Conservation (phyloP, 805 yeast species). For the Cyberlindnera xishuangbannaensis region DNA sequence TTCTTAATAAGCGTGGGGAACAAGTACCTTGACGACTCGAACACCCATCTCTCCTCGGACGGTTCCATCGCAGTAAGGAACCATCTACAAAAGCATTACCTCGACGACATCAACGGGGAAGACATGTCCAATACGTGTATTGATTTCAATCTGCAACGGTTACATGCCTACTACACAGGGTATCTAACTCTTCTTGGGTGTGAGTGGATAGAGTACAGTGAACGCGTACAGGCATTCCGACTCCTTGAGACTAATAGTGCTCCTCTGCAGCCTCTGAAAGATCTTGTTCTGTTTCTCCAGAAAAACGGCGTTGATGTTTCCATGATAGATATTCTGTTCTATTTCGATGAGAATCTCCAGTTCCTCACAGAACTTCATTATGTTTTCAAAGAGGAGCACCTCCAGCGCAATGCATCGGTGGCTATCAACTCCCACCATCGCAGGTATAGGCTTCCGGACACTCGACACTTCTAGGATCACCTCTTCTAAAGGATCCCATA, state of each 20-base stretch:
- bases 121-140: neutral
- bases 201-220: constrained; percentile 2
- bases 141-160: constrained; percentile 1
- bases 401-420: constrained; percentile 2
- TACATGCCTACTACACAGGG: constrained; percentile 3
- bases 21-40: constrained; percentile 2
- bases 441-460: constrained; percentile 7
- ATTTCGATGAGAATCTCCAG: constrained; percentile 3
- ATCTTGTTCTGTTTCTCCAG: neutral
- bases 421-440: constrained; percentile 2
- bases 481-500: no score
- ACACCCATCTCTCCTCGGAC: neutral
- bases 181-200: constrained; percentile 5
- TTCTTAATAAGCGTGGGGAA: constrained; percentile 7
- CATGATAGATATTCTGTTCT: constrained; percentile 1
- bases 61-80: constrained; percentile 2
- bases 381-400: constrained; percentile 5
- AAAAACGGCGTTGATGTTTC: constrained; percentile 1
- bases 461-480: no score
- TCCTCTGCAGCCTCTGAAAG: neutral
- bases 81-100: constrained; percentile 3
- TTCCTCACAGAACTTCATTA: constrained; percentile 10
- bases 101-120: neutral
- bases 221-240: neutral
- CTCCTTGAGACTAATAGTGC: neutral